These are phyloP conservation scores for Trichosporon asahii DNA, from an alignment of 1,284 basidiomycete species.

Conservation along the genomic window DNA sequence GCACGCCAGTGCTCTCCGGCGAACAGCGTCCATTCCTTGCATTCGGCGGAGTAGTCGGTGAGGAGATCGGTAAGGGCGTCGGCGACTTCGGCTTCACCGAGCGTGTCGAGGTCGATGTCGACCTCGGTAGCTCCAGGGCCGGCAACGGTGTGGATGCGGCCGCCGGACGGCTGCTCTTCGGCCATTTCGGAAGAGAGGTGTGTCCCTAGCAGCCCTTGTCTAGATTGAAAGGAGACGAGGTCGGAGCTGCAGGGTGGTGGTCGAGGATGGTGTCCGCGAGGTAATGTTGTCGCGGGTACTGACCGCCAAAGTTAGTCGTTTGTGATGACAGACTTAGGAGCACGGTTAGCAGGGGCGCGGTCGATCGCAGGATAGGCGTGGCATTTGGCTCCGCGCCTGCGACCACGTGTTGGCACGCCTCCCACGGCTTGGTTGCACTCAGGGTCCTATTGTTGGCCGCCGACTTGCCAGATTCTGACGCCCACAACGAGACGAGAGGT, in stretches of 20 bases:
- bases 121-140: slow-evolving; percentile 46
- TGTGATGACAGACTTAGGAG: slow-evolving; percentile 7
- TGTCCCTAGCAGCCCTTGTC: not conserved
- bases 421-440: not conserved
- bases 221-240: not conserved
- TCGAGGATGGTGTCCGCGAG: slow-evolving; percentile 3
- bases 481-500: not conserved
- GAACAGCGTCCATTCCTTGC: slow-evolving; percentile 50
- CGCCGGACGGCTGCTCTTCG: slow-evolving; percentile 17
- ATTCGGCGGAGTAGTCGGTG: slow-evolving; percentile 45
- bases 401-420: not conserved
- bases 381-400: not conserved
- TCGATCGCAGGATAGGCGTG: not conserved
- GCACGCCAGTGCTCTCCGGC: slow-evolving; percentile 51
- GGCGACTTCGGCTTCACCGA: slow-evolving; percentile 44
- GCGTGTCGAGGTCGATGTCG: slow-evolving; percentile 51
- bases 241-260: slow-evolving; percentile 1
- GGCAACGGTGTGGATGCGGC: slow-evolving; percentile 33
- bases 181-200: slow-evolving; percentile 23
- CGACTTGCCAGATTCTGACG: not conserved
- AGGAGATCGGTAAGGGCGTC: slow-evolving; percentile 48
- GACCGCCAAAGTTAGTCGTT: not conserved
- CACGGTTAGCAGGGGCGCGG: not conserved
- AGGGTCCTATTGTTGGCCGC: not conserved
- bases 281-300: slow-evolving; percentile 11